These are phyloP conservation scores for Xylaria sp. DNA, from an alignment of 2,329 filamentous ascomycete species.

Conservation along the genomic window DNA sequence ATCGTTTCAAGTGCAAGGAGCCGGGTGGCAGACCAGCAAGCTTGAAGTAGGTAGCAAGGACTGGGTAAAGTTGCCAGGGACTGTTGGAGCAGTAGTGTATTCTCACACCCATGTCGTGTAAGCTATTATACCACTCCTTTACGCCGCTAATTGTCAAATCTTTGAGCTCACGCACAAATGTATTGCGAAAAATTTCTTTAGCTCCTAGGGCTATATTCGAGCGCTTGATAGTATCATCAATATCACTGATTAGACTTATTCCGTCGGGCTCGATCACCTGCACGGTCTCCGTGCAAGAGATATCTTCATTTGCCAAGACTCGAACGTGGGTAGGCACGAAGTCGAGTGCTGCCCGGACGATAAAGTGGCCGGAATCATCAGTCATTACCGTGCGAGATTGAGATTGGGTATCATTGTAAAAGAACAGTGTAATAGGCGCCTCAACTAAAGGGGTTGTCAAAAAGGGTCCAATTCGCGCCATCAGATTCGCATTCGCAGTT, in stretches of 20 bases:
- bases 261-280: conserved; percentile 80
- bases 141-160: conserved; percentile 89
- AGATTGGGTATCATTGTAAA: conserved; percentile 87
- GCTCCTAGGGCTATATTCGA: conserved; percentile 89
- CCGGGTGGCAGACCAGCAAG: conserved; percentile 83
- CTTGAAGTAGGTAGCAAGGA: conserved; percentile 86
- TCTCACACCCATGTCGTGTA: conserved; percentile 83
- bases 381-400: conserved; percentile 87
- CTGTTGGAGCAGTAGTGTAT: conserved; percentile 99
- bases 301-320: conserved; percentile 83
- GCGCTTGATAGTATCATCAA: conserved; percentile 97
- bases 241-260: conserved; percentile 94
- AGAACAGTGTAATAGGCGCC: conserved; percentile 88
- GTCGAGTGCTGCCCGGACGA: conserved; percentile 79
- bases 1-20: conserved; percentile 95
- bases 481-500: conserved; percentile 84
- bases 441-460: conserved; percentile 83
- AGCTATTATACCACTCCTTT: conserved; percentile 83
- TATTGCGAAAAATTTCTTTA: conserved; percentile 95
- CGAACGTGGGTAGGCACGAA: conserved; percentile 92
- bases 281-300: conserved; percentile 84
- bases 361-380: conserved; percentile 90
- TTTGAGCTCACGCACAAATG: conserved; percentile 85
- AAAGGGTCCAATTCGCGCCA: conserved; percentile 89
- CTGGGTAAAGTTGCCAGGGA: conserved; percentile 95